Conservation (phyloP, 345 rosid genomes). For the Isatis tinctoria region DNA sequence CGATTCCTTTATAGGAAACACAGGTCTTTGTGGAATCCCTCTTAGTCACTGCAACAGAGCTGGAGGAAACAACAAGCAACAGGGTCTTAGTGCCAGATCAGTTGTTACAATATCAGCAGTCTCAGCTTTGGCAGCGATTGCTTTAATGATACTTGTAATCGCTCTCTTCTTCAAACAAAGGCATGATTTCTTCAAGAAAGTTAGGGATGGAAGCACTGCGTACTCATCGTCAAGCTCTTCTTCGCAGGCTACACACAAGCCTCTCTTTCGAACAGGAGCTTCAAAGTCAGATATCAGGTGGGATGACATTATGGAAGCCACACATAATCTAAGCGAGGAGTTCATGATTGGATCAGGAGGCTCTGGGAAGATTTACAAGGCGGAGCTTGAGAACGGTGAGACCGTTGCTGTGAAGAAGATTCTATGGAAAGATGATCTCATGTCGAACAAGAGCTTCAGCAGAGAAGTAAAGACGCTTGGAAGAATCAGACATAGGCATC, state of each 20-base stretch:
- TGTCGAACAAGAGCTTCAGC: constrained; percentile 74
- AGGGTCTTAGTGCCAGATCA: constrained; percentile 43
- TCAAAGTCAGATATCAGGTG: constrained; percentile 66
- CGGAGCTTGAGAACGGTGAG: constrained; percentile 60
- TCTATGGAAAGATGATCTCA: constrained; percentile 62
- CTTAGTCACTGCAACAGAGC: constrained; percentile 41
- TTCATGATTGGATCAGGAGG: constrained; percentile 92
- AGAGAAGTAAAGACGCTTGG: constrained; percentile 86
- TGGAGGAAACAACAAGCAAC: constrained; percentile 24
- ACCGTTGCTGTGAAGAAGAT: constrained; percentile 84
- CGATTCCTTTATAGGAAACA: constrained; percentile 62
- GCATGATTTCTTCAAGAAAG: constrained; percentile 40
- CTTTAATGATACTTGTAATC: constrained; percentile 52
- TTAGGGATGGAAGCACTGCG: constrained; percentile 39
- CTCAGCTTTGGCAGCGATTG: constrained; percentile 57
- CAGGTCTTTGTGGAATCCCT: constrained; percentile 73
- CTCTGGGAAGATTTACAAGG: constrained; percentile 80
- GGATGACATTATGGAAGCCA: constrained; percentile 87
- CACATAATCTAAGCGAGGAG: constrained; percentile 66
- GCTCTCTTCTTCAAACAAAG: constrained; percentile 48
- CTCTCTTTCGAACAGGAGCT: constrained; percentile 53
- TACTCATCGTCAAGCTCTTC: constrained; percentile 57
- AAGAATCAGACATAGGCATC: constrained; percentile 73
- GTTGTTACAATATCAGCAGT: constrained; percentile 61
- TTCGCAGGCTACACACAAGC: constrained; percentile 59